Evolutionary conservation across 306 rosid species (phyloP).

Genomic region (Fragaria ananassa): DNA sequence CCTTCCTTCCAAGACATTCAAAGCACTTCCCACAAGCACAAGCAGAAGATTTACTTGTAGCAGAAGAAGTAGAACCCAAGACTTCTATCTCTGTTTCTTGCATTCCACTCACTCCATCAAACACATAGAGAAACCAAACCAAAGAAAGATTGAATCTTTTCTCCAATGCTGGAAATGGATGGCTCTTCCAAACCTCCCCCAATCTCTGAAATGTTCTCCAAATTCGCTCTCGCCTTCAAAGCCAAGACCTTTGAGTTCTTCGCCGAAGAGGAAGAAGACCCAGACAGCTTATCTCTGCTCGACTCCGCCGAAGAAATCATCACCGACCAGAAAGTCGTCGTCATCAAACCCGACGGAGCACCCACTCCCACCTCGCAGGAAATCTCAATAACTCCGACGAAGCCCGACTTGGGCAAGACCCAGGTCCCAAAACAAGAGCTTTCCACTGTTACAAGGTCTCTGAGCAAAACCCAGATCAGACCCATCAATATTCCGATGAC

Average conservation of each 20-base stretch:
- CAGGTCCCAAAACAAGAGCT: conserved; percentile 21
- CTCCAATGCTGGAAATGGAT: conserved; percentile 57
- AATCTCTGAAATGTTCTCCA: conserved; percentile 93
- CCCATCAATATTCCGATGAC: conserved; percentile 30
- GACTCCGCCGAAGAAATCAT: conserved; percentile 92
- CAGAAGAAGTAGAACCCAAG: conserved; percentile 27
- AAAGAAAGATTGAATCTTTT: not conserved
- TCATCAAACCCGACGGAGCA: conserved; percentile 65
- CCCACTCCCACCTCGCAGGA: conserved; percentile 18
- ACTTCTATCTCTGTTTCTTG: conserved; percentile 12
- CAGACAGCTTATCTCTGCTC: conserved; percentile 70
- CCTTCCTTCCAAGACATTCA: conserved; percentile 67
- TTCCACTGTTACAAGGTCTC: conserved; percentile 4
- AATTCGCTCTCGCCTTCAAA: conserved; percentile 91
- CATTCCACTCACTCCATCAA: not conserved
- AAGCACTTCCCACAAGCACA: conserved; percentile 21
- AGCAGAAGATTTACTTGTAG: not conserved
- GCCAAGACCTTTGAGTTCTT: conserved; percentile 89
- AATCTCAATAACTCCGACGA: not conserved
- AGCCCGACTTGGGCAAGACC: conserved; percentile 17
- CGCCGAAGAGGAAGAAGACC: conserved; percentile 58
- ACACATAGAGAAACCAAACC: not conserved
- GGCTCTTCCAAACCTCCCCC: conserved; percentile 72
- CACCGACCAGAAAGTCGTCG: conserved; percentile 90
- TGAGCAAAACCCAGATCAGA: conserved; percentile 33